Conservation (phyloP, 202 grass and related monocot species). For the Carex arenaria region DNA sequence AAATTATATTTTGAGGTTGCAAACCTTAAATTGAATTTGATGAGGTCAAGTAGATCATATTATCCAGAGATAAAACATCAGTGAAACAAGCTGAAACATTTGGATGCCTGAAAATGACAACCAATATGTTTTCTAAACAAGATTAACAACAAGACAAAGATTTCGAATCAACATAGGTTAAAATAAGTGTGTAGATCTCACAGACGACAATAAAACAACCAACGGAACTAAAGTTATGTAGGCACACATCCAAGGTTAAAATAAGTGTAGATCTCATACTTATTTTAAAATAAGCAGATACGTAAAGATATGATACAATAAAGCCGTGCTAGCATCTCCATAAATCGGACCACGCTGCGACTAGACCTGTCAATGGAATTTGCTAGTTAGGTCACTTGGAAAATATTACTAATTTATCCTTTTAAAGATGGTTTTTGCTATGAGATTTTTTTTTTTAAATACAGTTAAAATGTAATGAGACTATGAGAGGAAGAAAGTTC, state of each 20-base stretch:
- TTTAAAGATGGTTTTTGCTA: not conserved
- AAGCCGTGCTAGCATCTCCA: not conserved
- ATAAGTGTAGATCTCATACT: not conserved
- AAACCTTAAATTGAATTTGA: constrained; percentile 8
- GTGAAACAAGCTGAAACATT: not conserved
- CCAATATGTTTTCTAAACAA: not conserved
- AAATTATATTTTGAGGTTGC: too few species aligned
- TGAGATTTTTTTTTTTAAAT: not conserved
- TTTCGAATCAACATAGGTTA: not conserved
- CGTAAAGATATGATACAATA: not conserved
- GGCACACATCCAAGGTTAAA: not conserved
- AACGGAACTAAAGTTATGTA: not conserved
- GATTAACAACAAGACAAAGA: not conserved
- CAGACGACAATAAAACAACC: not conserved
- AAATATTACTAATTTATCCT: not conserved
- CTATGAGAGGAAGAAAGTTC: not conserved
- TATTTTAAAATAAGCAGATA: not conserved
- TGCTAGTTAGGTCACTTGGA: not conserved
- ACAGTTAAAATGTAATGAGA: not conserved
- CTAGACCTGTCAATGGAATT: not conserved
- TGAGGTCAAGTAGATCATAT: not conserved
- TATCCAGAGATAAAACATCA: not conserved
- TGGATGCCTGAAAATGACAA: constrained; percentile 13
- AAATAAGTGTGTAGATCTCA: not conserved
- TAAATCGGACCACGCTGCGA: not conserved